phyloP scores from a whole-genome alignment of 129 eudicot species.

The Arctium minus region DNA sequence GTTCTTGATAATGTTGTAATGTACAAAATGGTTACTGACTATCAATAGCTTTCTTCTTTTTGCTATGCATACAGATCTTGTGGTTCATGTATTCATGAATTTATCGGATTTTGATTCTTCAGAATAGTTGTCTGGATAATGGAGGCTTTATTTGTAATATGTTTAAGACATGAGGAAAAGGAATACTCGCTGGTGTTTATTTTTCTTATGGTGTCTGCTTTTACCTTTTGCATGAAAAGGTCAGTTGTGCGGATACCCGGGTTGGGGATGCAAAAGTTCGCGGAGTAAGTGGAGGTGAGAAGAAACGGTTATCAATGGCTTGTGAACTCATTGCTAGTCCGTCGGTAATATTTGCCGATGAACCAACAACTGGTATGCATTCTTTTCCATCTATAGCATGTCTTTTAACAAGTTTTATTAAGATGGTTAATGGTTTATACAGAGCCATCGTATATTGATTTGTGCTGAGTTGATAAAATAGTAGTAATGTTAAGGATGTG shows the following conservation, averaged over 20 bases:
- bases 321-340: constrained; percentile 99
- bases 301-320: constrained; percentile 88
- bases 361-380: constrained; percentile 88
- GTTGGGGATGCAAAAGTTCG: constrained; percentile 99
- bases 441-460: not conserved
- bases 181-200: not conserved
- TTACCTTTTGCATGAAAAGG: constrained; percentile 46
- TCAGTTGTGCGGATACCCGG: constrained; percentile 90
- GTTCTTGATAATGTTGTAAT: not conserved
- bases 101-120: not conserved
- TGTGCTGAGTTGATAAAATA: not conserved
- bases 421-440: not conserved
- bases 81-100: not conserved
- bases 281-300: constrained; percentile 98
- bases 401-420: not conserved
- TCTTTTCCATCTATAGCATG: constrained; percentile 2
- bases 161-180: not conserved
- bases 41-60: not conserved
- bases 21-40: not conserved
- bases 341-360: constrained; percentile 96
- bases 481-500: not conserved
- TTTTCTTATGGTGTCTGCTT: constrained; percentile 16
- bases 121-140: not conserved
- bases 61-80: not conserved
- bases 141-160: not conserved